Evolutionary conservation across 2,329 filamentous ascomycete genomes (phyloP), one percentile per base, ranked within the genome.

Genomic region (Paecilomyces formosus): DNA sequence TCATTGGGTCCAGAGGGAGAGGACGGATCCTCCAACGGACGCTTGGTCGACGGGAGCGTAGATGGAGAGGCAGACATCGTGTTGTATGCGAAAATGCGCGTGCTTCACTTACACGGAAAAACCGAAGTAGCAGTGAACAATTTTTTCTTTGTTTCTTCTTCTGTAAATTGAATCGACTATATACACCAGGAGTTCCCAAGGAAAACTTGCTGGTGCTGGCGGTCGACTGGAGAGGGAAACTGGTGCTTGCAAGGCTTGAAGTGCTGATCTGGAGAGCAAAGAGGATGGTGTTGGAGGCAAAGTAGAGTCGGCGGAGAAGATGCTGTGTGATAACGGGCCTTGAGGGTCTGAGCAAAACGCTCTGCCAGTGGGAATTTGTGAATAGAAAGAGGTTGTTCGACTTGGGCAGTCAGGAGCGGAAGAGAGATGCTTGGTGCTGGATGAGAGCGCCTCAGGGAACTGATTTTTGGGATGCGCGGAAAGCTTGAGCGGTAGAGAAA

Each of bases 21-120:
- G 18, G 94, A 97, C 11, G 93, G 89, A 72, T 97, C 94, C 81
- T 99, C 94, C 64, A 99, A 86, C 61, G 94, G 94, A 71, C 94
- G 92, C 85, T 99, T 99, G 63, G 78, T 74, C 62, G 78, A 79
- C 63, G 78, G 74, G 60, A 79, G 72, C 59, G 74, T 78, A 61
- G 75, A 78, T 58, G 78, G 78, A 64, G 77, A 91, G 63, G 88
- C 83, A 78, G 89, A 92, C 89, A 92, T 92, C 67, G 75, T 84
- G 39, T 45, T 45, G n/a, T 45, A 18, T 45, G 39, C 39, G n/a
- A n/a, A 45, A 45, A 45, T 45, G 39, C 39, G 39, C 39, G 68
- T 62, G 63, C 64, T 68, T 72, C 68, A 74, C 71, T 73, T 76
- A 76, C 70, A 68, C 68, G 69, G 74, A 67, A 73, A 77, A 74